phyloP scores from a whole-genome alignment of 2,329 filamentous ascomycete species.

The Metarhizium anisopliae region DNA sequence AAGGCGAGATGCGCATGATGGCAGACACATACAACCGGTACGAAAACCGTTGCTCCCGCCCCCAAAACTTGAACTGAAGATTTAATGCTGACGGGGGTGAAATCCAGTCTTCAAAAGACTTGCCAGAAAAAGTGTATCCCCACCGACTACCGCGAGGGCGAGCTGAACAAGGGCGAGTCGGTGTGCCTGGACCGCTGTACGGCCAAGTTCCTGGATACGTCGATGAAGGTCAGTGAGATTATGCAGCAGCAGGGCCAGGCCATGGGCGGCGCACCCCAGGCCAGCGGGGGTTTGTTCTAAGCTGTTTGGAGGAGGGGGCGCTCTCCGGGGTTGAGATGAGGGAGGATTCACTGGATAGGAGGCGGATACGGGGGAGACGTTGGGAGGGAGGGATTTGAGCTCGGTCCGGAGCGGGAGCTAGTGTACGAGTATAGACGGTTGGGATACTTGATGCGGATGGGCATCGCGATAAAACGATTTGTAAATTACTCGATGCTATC shows the following conservation, averaged over 20 bases:
- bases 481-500: neutral
- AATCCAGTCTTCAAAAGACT: constrained; percentile 65
- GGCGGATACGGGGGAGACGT: neutral
- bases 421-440: constrained; percentile 14
- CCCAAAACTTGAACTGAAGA: too few species aligned
- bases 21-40: constrained; percentile 98
- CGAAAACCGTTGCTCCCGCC: neutral
- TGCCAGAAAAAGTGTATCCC: constrained; percentile 95
- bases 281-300: constrained; percentile 26
- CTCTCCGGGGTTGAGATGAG: neutral
- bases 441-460: neutral
- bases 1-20: constrained; percentile 95
- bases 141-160: constrained; percentile 83
- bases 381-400: neutral
- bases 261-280: constrained; percentile 37
- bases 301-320: neutral
- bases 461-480: neutral
- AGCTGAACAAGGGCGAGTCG: constrained; percentile 97
- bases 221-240: constrained; percentile 94
- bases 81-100: too few species aligned
- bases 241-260: constrained; percentile 80
- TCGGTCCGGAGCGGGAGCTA: neutral
- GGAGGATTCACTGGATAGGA: neutral
- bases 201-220: constrained; percentile 97
- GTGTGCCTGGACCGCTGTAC: constrained; percentile 98